phyloP scores from a whole-genome alignment of 345 rosid genomes.

The Moricandia moricandioides region DNA sequence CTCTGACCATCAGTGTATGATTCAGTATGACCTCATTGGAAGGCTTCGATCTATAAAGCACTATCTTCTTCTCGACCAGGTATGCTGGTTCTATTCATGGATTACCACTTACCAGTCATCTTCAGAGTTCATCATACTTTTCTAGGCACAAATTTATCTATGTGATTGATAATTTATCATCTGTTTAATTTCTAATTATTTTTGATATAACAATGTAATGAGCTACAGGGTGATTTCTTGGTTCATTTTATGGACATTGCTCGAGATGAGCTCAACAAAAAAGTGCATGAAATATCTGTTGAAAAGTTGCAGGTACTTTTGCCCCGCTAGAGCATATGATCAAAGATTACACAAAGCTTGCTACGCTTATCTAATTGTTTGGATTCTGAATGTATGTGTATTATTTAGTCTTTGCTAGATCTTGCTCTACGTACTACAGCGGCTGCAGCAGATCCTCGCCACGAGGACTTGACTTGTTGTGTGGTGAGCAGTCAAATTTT shows the following conservation, averaged over 20 bases:
- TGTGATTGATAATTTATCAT: constrained; percentile 21
- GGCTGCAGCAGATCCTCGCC: constrained; percentile 96
- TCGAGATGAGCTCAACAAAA: constrained; percentile 84
- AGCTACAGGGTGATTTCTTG: constrained; percentile 85
- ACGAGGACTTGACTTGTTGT: constrained; percentile 91
- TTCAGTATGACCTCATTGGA: constrained; percentile 87
- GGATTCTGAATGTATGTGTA: constrained; percentile 13
- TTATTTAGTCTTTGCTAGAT: constrained; percentile 78
- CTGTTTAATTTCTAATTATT: not conserved
- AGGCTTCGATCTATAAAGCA: constrained; percentile 90
- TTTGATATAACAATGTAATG: constrained; percentile 12
- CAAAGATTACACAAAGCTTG: constrained; percentile 2
- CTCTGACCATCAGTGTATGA: constrained; percentile 27
- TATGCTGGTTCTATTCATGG: constrained; percentile 30
- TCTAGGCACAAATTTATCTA: constrained; percentile 2
- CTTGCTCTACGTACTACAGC: constrained; percentile 94
- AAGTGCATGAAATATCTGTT: constrained; percentile 71
- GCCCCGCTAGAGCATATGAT: not conserved
- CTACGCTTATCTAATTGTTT: constrained; percentile 5
- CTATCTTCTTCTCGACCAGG: constrained; percentile 99
- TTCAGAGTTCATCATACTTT: constrained; percentile 15
- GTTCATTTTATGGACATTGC: constrained; percentile 99
- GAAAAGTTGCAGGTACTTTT: constrained; percentile 84
- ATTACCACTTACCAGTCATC: not conserved
- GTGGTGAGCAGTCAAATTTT: constrained; percentile 55